phyloP scores from a whole-genome alignment of 2,329 filamentous ascomycete species.

The Dothideomycetes sp. region DNA sequence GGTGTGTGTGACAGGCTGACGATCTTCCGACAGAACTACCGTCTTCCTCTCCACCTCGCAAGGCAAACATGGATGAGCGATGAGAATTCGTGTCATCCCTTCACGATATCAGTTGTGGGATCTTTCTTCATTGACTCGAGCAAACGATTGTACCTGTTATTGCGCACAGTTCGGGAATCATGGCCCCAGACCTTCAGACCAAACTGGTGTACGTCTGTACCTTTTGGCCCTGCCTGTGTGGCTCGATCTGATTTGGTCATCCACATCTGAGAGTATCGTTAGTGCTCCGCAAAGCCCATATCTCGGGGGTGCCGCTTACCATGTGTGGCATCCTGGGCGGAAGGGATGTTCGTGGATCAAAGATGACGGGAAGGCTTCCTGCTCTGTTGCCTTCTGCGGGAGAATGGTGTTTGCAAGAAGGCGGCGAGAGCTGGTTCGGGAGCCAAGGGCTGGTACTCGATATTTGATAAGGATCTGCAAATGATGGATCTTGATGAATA shows the following conservation, averaged over 20 bases:
- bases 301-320: too few species aligned
- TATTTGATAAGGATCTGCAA: not conserved
- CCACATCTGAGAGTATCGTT: not conserved
- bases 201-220: not conserved
- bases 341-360: too few species aligned
- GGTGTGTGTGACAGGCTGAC: not conserved
- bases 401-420: not conserved
- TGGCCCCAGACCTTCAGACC: not conserved
- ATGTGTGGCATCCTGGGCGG: too few species aligned
- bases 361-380: too few species aligned
- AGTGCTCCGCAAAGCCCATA: too few species aligned
- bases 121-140: too few species aligned
- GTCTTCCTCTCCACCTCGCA: not conserved
- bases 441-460: not conserved
- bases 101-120: too few species aligned
- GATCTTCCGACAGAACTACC: not conserved
- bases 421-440: not conserved
- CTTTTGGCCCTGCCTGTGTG: not conserved
- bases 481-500: not conserved
- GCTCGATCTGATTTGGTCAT: not conserved
- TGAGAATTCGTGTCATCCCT: too few species aligned
- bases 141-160: not conserved
- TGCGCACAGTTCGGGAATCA: not conserved
- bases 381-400: not conserved
- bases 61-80: too few species aligned